These are phyloP conservation scores for Daedaleopsis nitida DNA, from an alignment of 768 basidiomycete species.

Conservation along the genomic window DNA sequence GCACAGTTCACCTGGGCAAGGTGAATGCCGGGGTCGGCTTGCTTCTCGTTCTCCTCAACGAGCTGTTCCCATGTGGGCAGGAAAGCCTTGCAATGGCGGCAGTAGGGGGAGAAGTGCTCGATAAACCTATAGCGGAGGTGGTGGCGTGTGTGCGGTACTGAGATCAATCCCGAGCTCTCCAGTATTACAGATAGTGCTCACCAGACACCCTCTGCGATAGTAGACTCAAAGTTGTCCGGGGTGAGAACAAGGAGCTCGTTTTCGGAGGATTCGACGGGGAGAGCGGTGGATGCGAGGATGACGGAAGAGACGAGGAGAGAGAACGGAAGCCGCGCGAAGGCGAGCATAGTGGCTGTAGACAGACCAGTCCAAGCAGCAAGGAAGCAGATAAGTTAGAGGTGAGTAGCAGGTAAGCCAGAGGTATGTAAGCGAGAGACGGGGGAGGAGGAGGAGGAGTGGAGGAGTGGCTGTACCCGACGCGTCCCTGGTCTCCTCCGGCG, in stretches of 20 bases:
- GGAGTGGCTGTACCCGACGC: too few species aligned
- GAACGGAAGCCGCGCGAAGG: conserved; percentile 24
- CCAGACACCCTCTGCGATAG: conserved; percentile 64
- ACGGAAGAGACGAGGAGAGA: conserved; percentile 28
- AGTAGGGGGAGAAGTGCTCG: conserved; percentile 88
- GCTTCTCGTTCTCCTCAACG: conserved; percentile 50
- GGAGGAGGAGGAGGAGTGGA: too few species aligned
- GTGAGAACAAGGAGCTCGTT: conserved; percentile 44
- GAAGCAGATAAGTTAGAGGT: background rate
- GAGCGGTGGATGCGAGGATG: conserved; percentile 24
- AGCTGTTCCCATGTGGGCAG: conserved; percentile 82
- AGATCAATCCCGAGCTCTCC: background rate
- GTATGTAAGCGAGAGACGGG: too few species aligned
- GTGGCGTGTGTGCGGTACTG: background rate
- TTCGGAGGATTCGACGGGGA: conserved; percentile 28
- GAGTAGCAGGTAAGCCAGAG: background rate
- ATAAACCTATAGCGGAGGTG: conserved; percentile 54
- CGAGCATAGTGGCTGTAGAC: conserved; percentile 6
- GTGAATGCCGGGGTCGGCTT: conserved; percentile 51
- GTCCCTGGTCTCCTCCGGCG: background rate
- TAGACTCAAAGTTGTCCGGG: conserved; percentile 57
- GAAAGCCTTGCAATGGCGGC: conserved; percentile 77
- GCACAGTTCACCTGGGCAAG: conserved; percentile 85
- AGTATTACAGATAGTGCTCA: conserved; percentile 26
- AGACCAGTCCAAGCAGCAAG: background rate